These are phyloP conservation scores for Magnolia kwangsiensis DNA, from an alignment of 164 flowering plant genomes.

Conservation along the genomic window DNA sequence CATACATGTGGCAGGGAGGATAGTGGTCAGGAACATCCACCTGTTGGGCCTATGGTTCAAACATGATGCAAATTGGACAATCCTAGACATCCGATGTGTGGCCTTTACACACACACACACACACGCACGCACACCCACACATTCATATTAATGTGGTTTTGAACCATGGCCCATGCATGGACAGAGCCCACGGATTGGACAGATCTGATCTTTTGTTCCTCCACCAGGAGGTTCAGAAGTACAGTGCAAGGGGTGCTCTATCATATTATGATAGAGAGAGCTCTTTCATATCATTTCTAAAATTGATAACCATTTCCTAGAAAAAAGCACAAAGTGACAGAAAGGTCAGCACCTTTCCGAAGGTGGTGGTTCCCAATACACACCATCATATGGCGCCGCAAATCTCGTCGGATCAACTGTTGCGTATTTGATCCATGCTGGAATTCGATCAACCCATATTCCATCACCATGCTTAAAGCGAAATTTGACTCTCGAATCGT, in stretches of 20 bases:
- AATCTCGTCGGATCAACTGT: slow-evolving; percentile 70
- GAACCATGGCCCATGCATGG: not conserved
- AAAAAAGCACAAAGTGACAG: not conserved
- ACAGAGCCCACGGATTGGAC: not conserved
- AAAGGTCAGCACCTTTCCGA: slow-evolving; percentile 63
- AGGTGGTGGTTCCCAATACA: slow-evolving; percentile 87
- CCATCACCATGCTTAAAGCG: slow-evolving; percentile 79
- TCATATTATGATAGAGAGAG: no score
- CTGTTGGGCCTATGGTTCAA: no score
- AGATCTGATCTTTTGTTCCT: not conserved
- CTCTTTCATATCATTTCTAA: not conserved
- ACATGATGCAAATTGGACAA: no score
- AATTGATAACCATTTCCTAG: not conserved
- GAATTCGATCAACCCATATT: slow-evolving; percentile 90
- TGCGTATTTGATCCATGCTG: slow-evolving; percentile 98
- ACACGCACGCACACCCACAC: no score
- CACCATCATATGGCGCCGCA: slow-evolving; percentile 96
- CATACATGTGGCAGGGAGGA: no score
- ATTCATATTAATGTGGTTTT: not conserved
- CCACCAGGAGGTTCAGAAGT: not conserved
- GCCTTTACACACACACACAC: no score
- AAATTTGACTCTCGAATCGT: slow-evolving; percentile 81
- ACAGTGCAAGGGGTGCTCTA: not conserved
- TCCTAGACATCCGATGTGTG: no score
- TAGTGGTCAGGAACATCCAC: no score